A percentile compares a stretch with the other conserved stretches of the same genome.
Conservation (phyloP, 495 filamentous ascomycete species). For the Penicillium angulare region DNA sequence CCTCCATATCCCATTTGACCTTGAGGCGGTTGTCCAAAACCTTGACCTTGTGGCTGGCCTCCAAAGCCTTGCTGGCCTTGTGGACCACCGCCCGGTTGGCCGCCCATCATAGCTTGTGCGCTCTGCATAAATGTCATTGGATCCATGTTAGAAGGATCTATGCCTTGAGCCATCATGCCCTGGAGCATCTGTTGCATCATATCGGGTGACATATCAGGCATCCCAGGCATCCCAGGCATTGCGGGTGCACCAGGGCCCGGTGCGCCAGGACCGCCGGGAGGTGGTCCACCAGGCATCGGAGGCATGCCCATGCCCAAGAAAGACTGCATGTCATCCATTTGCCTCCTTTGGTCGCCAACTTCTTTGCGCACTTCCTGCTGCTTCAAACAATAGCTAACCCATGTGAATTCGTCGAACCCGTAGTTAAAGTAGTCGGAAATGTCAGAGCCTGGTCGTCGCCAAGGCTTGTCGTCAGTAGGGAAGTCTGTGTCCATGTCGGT, state of each 20-base stretch:
- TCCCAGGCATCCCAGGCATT: slow-evolving; percentile 67
- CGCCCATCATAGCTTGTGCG: slow-evolving; percentile 52
- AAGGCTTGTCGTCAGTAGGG: slow-evolving; percentile 79
- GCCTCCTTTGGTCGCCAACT: slow-evolving; percentile 73
- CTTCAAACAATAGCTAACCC: slow-evolving; percentile 90
- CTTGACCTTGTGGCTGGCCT: slow-evolving; percentile 30
- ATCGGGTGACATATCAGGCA: slow-evolving; percentile 70
- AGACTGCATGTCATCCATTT: slow-evolving; percentile 84
- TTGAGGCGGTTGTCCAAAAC: slow-evolving; percentile 44
- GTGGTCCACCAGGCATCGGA: slow-evolving; percentile 60
- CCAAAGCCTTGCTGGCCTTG: slow-evolving; percentile 41
- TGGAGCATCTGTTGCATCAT: slow-evolving; percentile 80
- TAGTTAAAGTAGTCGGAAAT: slow-evolving; percentile 99
- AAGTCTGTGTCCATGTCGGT: slow-evolving; percentile 83
- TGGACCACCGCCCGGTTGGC: slow-evolving; percentile 41
- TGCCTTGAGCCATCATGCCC: slow-evolving; percentile 77
- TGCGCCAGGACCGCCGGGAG: slow-evolving; percentile 28
- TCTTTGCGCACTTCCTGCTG: slow-evolving; percentile 75
- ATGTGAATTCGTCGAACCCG: slow-evolving; percentile 98
- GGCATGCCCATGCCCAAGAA: slow-evolving; percentile 76
- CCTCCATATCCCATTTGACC: slow-evolving; percentile 53
- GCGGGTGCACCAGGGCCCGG: slow-evolving; percentile 40
- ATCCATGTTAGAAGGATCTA: slow-evolving; percentile 80
- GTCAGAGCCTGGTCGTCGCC: slow-evolving; percentile 94
- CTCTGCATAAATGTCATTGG: slow-evolving; percentile 55